Conservation (phyloP, 352 stramenopile species). For the Globisporangium nagaii region DNA sequence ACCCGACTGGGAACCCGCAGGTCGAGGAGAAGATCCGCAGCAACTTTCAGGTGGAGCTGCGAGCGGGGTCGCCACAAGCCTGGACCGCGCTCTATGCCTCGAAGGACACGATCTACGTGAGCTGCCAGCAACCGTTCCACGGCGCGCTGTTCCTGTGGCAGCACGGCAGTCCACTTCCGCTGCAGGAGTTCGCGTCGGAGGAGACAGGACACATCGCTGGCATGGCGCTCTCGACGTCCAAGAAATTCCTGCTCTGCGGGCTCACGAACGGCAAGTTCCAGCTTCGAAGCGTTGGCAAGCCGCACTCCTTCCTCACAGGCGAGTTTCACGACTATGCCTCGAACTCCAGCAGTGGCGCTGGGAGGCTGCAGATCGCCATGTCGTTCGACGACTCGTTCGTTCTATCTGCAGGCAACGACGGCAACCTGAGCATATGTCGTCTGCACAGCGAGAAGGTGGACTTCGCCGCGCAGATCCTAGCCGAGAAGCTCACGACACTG, state of each 20-base stretch:
- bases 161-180: slow-evolving; percentile 18
- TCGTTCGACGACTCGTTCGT: slow-evolving; percentile 86
- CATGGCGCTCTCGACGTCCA: slow-evolving; percentile 38
- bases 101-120: slow-evolving; percentile 39
- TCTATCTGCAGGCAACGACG: slow-evolving; percentile 62
- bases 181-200: slow-evolving; percentile 42
- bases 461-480: slow-evolving; percentile 28
- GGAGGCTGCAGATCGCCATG: slow-evolving; percentile 29
- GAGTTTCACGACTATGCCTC: slow-evolving; percentile 68
- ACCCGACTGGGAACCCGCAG: slow-evolving; percentile 27
- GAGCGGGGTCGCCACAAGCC: slow-evolving; percentile 15
- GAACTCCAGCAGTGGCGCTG: background rate
- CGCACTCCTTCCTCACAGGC: slow-evolving; percentile 62
- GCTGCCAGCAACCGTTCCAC: slow-evolving; percentile 30
- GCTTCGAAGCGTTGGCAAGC: slow-evolving; percentile 40
- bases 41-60: slow-evolving; percentile 43
- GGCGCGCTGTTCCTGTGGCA: slow-evolving; percentile 31
- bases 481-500: slow-evolving; percentile 28
- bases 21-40: slow-evolving; percentile 43
- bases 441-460: slow-evolving; percentile 55
- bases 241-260: slow-evolving; percentile 71
- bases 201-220: slow-evolving; percentile 25
- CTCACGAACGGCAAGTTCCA: slow-evolving; percentile 81
- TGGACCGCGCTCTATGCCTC: slow-evolving; percentile 39
- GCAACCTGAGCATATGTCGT: slow-evolving; percentile 66